Conservation (phyloP, 768 basidiomycete genomes). For the Serendipita sp. region DNA sequence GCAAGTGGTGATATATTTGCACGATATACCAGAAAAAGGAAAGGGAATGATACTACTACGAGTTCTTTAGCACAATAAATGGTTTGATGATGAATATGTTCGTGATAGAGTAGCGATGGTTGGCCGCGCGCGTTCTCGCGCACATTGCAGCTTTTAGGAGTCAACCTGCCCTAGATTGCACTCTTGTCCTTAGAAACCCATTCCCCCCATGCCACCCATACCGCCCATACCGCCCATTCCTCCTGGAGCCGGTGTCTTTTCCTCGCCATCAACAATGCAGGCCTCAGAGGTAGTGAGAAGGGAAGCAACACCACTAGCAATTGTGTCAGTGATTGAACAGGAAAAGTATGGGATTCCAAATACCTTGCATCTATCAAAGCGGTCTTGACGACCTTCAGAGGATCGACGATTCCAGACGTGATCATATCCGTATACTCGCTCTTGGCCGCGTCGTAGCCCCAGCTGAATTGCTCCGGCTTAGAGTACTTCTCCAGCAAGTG, state of each 20-base stretch:
- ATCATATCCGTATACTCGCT: slow-evolving; percentile 95
- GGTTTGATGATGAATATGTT: background rate
- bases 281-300: slow-evolving; percentile 87
- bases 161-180: background rate
- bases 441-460: slow-evolving; percentile 83
- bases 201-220: slow-evolving; percentile 40
- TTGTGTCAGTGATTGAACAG: background rate
- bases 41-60: background rate
- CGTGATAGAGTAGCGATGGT: background rate
- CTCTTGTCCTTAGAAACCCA: slow-evolving; percentile 5
- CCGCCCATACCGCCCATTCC: slow-evolving; percentile 28
- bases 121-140: background rate
- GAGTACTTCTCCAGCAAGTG: slow-evolving; percentile 58
- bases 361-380: slow-evolving; percentile 68
- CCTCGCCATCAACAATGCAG: slow-evolving; percentile 81
- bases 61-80: background rate
- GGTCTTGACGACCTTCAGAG: slow-evolving; percentile 87
- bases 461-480: slow-evolving; percentile 56
- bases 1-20: slow-evolving; percentile 4
- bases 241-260: slow-evolving; percentile 41
- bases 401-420: slow-evolving; percentile 85
- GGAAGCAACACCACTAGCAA: slow-evolving; percentile 63
- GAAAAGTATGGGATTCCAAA: background rate
- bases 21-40: background rate
- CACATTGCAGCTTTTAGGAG: background rate